These are phyloP conservation scores for Carnegiea gigantea DNA, from an alignment of 179 eudicot genomes.

Conservation along the genomic window DNA sequence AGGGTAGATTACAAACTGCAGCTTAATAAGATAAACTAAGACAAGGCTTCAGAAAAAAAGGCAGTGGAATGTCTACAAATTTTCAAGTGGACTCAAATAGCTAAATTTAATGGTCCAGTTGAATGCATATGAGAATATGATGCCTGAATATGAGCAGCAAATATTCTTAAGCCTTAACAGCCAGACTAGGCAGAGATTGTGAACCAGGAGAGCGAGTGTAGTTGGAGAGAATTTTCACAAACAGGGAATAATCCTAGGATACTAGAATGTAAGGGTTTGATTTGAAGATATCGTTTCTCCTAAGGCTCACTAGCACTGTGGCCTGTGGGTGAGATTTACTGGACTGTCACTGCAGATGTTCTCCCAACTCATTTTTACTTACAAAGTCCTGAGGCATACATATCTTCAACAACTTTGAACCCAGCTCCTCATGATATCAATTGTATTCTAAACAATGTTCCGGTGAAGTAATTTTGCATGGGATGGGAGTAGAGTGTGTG, in stretches of 20 bases:
- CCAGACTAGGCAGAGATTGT: not conserved
- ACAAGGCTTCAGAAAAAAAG: not conserved
- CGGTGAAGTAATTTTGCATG: not conserved
- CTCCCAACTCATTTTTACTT: not conserved
- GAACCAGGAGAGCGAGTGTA: not conserved
- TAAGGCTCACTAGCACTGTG: not conserved
- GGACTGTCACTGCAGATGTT: not conserved
- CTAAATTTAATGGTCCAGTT: not conserved
- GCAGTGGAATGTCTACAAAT: not conserved
- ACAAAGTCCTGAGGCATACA: not conserved
- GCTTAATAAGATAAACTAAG: not conserved
- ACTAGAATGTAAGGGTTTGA: not conserved
- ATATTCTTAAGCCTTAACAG: too few relatives aligned
- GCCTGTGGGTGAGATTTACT: not conserved
- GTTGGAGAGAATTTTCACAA: not conserved
- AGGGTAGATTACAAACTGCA: conserved; percentile 1
- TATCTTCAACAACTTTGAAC: too few relatives aligned
- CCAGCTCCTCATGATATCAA: not conserved
- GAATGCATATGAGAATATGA: not conserved
- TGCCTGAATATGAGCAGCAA: not conserved
- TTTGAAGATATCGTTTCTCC: not conserved
- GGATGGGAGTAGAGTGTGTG: too few relatives aligned
- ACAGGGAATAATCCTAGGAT: not conserved
- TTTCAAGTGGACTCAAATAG: not conserved
- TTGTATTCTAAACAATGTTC: not conserved